These are phyloP conservation scores for Apiospora malaysiana DNA, from an alignment of 2,329 filamentous ascomycete genomes.

Conservation along the genomic window DNA sequence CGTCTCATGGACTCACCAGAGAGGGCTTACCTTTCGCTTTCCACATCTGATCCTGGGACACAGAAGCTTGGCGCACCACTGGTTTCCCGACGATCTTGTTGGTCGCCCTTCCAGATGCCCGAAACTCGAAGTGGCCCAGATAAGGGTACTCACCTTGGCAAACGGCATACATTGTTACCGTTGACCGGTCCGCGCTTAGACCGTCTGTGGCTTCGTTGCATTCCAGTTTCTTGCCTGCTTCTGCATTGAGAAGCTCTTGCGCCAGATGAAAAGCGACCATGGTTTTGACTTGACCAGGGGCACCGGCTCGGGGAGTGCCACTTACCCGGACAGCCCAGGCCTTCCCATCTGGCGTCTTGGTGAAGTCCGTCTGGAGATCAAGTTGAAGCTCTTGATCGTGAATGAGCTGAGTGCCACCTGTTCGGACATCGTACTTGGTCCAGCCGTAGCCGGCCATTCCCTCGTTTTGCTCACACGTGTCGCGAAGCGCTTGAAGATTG, in stretches of 20 bases:
- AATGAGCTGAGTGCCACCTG: conserved; percentile 86
- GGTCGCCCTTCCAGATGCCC: conserved; percentile 68
- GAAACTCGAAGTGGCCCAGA: conserved; percentile 70
- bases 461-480: conserved; percentile 95
- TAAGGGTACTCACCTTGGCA: conserved; percentile 66
- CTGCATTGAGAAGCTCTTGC: conserved; percentile 52
- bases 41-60: conserved; percentile 77
- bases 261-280: conserved; percentile 70
- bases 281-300: conserved; percentile 70
- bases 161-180: conserved; percentile 75
- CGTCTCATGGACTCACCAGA: conserved; percentile 56
- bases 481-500: conserved; percentile 71
- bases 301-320: conserved; percentile 76
- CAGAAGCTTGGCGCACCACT: conserved; percentile 71
- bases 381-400: conserved; percentile 87
- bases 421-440: conserved; percentile 93
- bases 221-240: conserved; percentile 66
- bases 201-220: conserved; percentile 72
- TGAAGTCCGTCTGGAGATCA: conserved; percentile 90
- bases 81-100: conserved; percentile 67
- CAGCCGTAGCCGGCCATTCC: conserved; percentile 95
- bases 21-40: conserved; percentile 70
- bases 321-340: conserved; percentile 92
- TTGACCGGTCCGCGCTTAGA: conserved; percentile 81
- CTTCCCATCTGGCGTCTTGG: conserved; percentile 91